Evolutionary conservation across 768 basidiomycete genomes (phyloP), one percentile per base, ranked within the genome.

Genomic region (Boletus sensibilis): DNA sequence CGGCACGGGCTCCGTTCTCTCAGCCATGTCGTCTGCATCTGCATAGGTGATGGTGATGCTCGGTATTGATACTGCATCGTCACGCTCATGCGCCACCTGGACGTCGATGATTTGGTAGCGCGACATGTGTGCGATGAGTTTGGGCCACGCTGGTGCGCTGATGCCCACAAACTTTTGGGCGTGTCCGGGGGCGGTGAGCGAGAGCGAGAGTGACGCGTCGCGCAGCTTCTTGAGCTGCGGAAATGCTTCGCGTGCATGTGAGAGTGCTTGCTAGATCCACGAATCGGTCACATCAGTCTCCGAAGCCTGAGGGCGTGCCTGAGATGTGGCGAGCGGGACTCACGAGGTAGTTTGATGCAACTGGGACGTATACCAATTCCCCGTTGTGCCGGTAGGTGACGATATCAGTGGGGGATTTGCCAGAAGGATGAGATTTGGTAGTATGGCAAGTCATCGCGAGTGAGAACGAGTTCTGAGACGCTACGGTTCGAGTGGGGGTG

Each of bases 41-140:
- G 63, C 65, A 25, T 49, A 62, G 1, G 68, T 68, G 50, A 71
- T 64, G 6, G 57, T 47, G 46, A 72, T 64, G 31, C 74, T 68
- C 0, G 76, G 74, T 18, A 71, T 68, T 2, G 23, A n/a, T n/a
- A 20, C 29, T 0, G 16, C 35, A 14, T 7, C 12, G 10, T 40
- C n/a, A 8, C n/a, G n/a, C 8, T 29, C 60, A 1, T 34, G 40
- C 33, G 38, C 8, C 33, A 80, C 59, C 21, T 62, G 58, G 1
- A 85, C 70, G 50, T 82, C 76, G 50, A 85, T 72, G 59, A 83
- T 69, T 46, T 82, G 79, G 27, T 78, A 80, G 20, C 76, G 72
- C 8, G 75, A 49, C 50, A 85, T 62, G 51, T 74, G 72, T 1
- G 74, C 55, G 12, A 76, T 60, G 5, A 82, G 69, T 2, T 69